These are phyloP conservation scores for Dothiorella sarmentorum DNA, from an alignment of 2,329 filamentous ascomycete genomes.

Conservation along the genomic window DNA sequence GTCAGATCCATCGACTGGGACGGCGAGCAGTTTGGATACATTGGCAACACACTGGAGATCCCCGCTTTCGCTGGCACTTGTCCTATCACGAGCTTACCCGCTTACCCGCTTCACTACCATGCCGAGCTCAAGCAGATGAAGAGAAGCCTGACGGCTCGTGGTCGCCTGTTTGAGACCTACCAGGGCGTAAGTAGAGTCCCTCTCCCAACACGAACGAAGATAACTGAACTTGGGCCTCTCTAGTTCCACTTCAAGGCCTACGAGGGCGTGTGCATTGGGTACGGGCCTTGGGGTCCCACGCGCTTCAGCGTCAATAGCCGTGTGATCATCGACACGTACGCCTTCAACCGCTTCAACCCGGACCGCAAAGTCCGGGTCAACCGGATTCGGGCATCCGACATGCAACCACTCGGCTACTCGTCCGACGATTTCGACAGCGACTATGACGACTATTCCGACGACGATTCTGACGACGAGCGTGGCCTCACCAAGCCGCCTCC, in stretches of 20 bases:
- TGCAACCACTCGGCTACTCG: not conserved
- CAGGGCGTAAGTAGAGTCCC: constrained; percentile 29
- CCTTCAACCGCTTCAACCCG: constrained; percentile 29
- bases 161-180: constrained; percentile 42
- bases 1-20: constrained; percentile 28
- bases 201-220: not conserved
- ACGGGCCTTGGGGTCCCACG: constrained; percentile 20
- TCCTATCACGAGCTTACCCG: constrained; percentile 36
- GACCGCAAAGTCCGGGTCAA: constrained; percentile 16
- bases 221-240: not conserved
- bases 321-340: constrained; percentile 47
- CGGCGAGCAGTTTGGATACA: constrained; percentile 27
- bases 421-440: not conserved
- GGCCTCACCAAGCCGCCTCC: not conserved
- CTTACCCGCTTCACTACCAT: constrained; percentile 42
- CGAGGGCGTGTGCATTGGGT: constrained; percentile 21
- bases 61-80: constrained; percentile 35
- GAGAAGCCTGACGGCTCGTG: constrained; percentile 39
- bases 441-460: not conserved
- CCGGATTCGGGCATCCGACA: not conserved
- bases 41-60: constrained; percentile 20
- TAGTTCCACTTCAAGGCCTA: constrained; percentile 23
- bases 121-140: constrained; percentile 33
- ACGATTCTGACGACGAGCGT: not conserved
- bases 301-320: constrained; percentile 34